Percentiles rank a stretch among this genome's conserved stretches.
Conservation (phyloP, 495 filamentous ascomycete genomes). For the Cercophora sp. region DNA sequence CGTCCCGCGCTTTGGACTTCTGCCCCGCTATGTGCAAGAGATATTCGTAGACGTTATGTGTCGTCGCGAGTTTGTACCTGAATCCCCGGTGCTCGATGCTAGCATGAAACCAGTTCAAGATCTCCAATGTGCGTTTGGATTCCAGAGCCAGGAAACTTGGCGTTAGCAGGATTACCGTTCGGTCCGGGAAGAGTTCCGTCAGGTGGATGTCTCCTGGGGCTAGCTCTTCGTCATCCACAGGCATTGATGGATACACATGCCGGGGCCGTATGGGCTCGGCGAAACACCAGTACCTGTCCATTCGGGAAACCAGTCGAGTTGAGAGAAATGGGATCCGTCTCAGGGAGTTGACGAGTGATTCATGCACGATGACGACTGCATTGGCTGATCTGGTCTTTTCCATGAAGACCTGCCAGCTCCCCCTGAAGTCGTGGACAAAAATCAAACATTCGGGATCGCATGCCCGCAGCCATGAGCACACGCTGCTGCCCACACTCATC, state of each 20-base stretch:
- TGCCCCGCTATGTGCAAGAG: slow-evolving; percentile 36
- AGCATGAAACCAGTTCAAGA: too few relatives aligned
- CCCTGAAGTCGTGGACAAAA: slow-evolving; percentile 18
- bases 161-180: slow-evolving; percentile 57
- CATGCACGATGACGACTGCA: slow-evolving; percentile 36
- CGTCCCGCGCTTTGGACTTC: slow-evolving; percentile 32
- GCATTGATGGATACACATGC: slow-evolving; percentile 24
- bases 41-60: slow-evolving; percentile 41
- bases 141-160: slow-evolving; percentile 58
- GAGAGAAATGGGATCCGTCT: slow-evolving; percentile 25
- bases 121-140: too few relatives aligned
- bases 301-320: slow-evolving; percentile 9
- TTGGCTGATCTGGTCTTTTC: slow-evolving; percentile 2
- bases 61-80: slow-evolving; percentile 30
- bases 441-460: slow-evolving; percentile 27
- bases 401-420: slow-evolving; percentile 28
- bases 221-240: neutral
- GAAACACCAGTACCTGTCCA: slow-evolving; percentile 32
- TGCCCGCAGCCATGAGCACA: slow-evolving; percentile 28
- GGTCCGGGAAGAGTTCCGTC: slow-evolving; percentile 55
- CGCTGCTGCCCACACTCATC: neutral
- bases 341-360: slow-evolving; percentile 25
- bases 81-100: too few relatives aligned
- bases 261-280: slow-evolving; percentile 21
- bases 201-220: slow-evolving; percentile 29